phyloP scores from a whole-genome alignment of 305 asterid genomes.

The Ilex paraguariensis region DNA sequence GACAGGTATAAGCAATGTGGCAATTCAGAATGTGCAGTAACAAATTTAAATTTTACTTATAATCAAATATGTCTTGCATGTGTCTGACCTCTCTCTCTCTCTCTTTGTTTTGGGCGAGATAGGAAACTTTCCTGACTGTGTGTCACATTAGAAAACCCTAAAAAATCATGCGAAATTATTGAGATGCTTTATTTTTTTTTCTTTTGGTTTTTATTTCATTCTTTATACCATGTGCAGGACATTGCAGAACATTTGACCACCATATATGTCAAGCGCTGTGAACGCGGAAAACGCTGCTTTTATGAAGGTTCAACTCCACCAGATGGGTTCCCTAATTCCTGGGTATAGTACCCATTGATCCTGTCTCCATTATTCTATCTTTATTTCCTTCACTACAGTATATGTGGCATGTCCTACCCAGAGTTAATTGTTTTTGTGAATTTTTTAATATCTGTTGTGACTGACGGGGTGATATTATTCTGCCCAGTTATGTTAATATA shows the following conservation, averaged over 20 bases:
- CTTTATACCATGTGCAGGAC: conserved; percentile 46
- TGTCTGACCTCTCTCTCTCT: too few relatives aligned
- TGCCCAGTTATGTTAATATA: neutral
- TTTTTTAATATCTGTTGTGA: neutral
- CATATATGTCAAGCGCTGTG: conserved; percentile 76
- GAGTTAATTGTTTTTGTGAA: too few relatives aligned
- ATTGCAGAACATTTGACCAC: conserved; percentile 96
- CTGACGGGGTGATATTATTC: conserved; percentile 2
- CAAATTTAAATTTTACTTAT: too few relatives aligned
- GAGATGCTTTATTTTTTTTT: too few relatives aligned
- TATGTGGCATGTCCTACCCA: neutral
- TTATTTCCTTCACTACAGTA: conserved; percentile 5
- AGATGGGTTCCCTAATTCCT: conserved; percentile 84
- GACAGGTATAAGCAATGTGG: too few relatives aligned
- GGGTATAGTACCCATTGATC: conserved; percentile 44
- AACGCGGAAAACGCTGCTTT: conserved; percentile 88
- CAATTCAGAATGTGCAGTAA: too few relatives aligned
- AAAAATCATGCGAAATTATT: too few relatives aligned
- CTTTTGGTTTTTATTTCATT: too few relatives aligned
- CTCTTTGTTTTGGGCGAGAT: too few relatives aligned
- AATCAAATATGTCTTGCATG: too few relatives aligned
- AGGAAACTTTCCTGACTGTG: too few relatives aligned
- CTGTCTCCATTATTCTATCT: conserved; percentile 7
- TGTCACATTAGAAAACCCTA: too few relatives aligned
- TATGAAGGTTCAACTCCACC: conserved; percentile 92